Percentiles rank a stretch among this genome's conserved stretches.
Conservation (phyloP, 305 asterid species). For the Plantago coronopus region DNA sequence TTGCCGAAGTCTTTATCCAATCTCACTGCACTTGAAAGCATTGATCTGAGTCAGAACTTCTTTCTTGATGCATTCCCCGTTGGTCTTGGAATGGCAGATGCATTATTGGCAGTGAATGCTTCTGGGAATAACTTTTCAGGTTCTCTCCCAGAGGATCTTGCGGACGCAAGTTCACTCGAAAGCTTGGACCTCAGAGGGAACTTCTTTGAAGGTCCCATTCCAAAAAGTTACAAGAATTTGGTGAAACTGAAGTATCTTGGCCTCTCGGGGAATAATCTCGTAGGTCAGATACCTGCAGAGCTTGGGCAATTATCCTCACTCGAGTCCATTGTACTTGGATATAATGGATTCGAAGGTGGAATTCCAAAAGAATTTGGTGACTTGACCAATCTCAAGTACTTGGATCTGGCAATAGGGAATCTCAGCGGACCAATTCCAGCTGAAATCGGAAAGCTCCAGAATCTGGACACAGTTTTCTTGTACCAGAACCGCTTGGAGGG, state of each 20-base stretch:
- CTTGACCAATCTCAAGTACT: constrained; percentile 56
- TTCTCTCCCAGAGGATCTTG: constrained; percentile 61
- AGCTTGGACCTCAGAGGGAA: constrained; percentile 78
- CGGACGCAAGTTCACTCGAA: constrained; percentile 54
- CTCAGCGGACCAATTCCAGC: constrained; percentile 68
- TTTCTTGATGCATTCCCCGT: constrained; percentile 48
- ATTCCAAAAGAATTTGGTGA: constrained; percentile 74
- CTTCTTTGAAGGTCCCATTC: constrained; percentile 69
- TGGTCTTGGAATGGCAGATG: constrained; percentile 50
- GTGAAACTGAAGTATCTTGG: constrained; percentile 67
- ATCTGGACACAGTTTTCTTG: constrained; percentile 53
- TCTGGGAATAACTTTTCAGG: constrained; percentile 83
- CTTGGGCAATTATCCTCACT: constrained; percentile 54
- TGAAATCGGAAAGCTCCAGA: constrained; percentile 53
- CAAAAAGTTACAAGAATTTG: constrained; percentile 49
- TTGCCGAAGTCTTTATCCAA: constrained; percentile 51
- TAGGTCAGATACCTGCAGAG: constrained; percentile 59
- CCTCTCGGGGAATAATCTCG: constrained; percentile 80
- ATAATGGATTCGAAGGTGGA: constrained; percentile 61
- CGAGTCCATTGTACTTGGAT: constrained; percentile 72
- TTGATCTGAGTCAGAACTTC: constrained; percentile 71
- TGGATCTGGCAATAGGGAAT: constrained; percentile 69
- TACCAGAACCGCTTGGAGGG: constrained; percentile 73
- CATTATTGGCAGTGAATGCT: constrained; percentile 47
- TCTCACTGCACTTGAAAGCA: constrained; percentile 43